Base-by-base conservation (phyloP, 305 asterid species). In the Solanum hybrid region DNA sequence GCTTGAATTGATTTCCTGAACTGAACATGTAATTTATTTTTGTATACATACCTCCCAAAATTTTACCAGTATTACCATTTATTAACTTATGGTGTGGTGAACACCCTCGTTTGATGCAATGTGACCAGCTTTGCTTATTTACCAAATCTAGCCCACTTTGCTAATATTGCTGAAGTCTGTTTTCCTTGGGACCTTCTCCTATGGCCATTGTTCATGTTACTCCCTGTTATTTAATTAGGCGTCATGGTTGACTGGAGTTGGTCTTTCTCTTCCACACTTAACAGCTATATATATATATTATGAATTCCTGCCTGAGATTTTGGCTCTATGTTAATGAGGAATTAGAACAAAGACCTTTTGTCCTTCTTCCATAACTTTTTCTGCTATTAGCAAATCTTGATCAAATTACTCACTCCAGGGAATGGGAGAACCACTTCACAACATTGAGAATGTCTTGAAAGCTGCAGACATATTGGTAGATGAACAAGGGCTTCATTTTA, bases 381-480 rank as follows among this genome's bases (percentile, higher is more conserved):
- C 73, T 51, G 73, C 73, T 78, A 79, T 87, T 79, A 36, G 24
- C 13, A 75, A 72, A 79, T 79, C 64, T 40, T 69, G 64, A 26
- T 84, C 85, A 4, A 85, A 40, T 90, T 3, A 84, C 22, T 51
- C 42, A 84, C 20, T 84, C 20, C 42, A 97, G 99, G 99, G 99
- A 86, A 97, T 97, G 99, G 99, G 99, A 35, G 99, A 97, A 90
- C 99, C 98, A 91, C 95, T 97, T 88, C 98, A 97, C 91, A 97
- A 97, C 93, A 82, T 93, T 73, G 99, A 96, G 88, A 97, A 96
- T 91, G 99, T 97, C 89, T 37, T 94, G 64, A 95, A 93, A 93
- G 99, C 99, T 82, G 93, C 99, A 69, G 97, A 96, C 91, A 97
- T 97, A 92, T 88, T 97, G 94, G 97, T 96, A 20, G 98, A 97